A percentile compares a stretch with the other conserved stretches of the same genome.
Conservation (phyloP, 768 basidiomycete species). For the Russula griseocarnosa region DNA sequence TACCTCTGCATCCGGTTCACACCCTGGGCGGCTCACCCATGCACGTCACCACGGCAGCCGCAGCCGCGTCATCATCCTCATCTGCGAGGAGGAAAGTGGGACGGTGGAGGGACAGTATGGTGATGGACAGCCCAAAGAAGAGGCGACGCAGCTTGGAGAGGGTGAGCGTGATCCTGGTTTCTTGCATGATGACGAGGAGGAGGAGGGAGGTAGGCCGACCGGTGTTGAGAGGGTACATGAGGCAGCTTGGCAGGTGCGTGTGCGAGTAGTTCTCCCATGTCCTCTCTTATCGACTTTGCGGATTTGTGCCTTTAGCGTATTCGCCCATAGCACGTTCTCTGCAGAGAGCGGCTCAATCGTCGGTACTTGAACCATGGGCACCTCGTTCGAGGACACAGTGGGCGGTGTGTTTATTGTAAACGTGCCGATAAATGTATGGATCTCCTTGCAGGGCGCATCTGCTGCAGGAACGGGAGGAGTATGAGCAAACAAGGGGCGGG, state of each 20-base stretch:
- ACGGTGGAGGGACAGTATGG: slow-evolving; percentile 20
- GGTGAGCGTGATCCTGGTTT: slow-evolving; percentile 38
- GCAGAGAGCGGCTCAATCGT: no score
- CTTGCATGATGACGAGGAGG: slow-evolving; percentile 38
- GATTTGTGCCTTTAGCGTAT: slow-evolving; percentile 33
- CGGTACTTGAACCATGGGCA: no score
- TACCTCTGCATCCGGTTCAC: neutral
- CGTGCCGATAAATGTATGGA: no score
- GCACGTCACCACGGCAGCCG: neutral
- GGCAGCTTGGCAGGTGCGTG: slow-evolving; percentile 31
- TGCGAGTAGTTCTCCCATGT: neutral
- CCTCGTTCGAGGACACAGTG: no score
- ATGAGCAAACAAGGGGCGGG: no score
- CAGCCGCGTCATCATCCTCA: neutral
- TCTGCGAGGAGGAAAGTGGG: slow-evolving; percentile 18
- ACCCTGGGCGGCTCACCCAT: slow-evolving; percentile 18
- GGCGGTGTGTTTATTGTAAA: no score
- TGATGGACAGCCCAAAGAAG: slow-evolving; percentile 24
- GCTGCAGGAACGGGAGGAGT: no score
- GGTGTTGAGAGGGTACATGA: slow-evolving; percentile 16
- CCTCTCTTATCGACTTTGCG: neutral
- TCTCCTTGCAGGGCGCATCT: no score
- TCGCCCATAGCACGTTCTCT: no score
- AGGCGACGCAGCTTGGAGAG: slow-evolving; percentile 23
- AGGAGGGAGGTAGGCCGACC: slow-evolving; percentile 34